Base-by-base conservation (phyloP, 441 rosid species). In the Dalechampia spathulata region DNA sequence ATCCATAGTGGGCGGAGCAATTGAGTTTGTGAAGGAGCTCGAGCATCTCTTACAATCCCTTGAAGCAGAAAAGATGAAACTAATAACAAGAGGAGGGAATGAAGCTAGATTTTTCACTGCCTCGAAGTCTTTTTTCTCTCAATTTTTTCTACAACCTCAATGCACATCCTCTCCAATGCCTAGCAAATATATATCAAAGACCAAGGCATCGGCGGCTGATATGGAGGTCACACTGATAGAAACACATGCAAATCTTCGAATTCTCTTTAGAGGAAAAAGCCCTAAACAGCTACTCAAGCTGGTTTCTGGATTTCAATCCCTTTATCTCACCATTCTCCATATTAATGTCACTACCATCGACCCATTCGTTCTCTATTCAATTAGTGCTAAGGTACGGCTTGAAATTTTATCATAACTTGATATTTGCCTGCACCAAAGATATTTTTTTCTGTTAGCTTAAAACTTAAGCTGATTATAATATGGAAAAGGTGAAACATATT, bases 381-480 rank as follows among this genome's bases (percentile, higher is more conserved):
- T 90, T 69, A 87, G 90, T 70, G 79, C 87, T 62, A 87, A 85
- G 97, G 97, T 90, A 79, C n/a, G n/a, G n/a, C n/a, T n/a, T n/a
- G n/a, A n/a, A n/a, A n/a, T n/a, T n/a, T n/a, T n/a, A n/a, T n/a
- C n/a, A n/a, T n/a, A n/a, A n/a, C n/a, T n/a, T n/a, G n/a, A n/a
- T n/a, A n/a, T n/a, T n/a, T n/a, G n/a, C n/a, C n/a, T n/a, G n/a
- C n/a, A n/a, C n/a, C n/a, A n/a, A n/a, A n/a, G n/a, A n/a, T n/a
- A n/a, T n/a, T n/a, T n/a, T n/a, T 21, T 37, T 53, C 1, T n/a
- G n/a, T n/a, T n/a, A n/a, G n/a, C n/a, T n/a, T n/a, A n/a, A n/a
- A n/a, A n/a, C n/a, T n/a, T n/a, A n/a, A n/a, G n/a, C n/a, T n/a
- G n/a, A n/a, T n/a, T n/a, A n/a, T n/a, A n/a, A n/a, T n/a, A n/a